Evolutionary conservation across 2,329 filamentous ascomycete species (phyloP).

Genomic region (Fusarium aywerte): DNA sequence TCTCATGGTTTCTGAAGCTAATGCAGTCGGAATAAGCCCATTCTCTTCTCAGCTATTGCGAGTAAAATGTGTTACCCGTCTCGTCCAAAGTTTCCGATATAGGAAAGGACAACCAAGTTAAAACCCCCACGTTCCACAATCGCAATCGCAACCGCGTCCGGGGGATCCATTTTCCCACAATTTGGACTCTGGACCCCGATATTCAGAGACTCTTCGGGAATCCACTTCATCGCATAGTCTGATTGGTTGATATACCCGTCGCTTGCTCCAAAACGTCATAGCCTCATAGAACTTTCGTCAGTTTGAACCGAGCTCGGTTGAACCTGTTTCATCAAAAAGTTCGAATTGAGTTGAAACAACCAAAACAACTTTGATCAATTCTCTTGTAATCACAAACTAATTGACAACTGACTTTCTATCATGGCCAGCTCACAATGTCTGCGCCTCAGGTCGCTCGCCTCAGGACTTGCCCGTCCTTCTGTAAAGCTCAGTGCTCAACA

Average conservation of each 20-base stretch:
- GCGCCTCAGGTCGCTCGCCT: slow-evolving; percentile 37
- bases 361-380: slow-evolving; percentile 3
- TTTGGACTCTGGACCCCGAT: slow-evolving; percentile 16
- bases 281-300: slow-evolving; percentile 33
- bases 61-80: slow-evolving; percentile 20
- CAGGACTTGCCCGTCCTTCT: slow-evolving; percentile 38
- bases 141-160: not conserved
- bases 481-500: slow-evolving; percentile 28
- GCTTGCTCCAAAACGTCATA: slow-evolving; percentile 32
- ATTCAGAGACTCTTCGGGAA: not conserved
- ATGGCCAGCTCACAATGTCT: slow-evolving; percentile 45
- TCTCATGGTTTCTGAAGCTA: not conserved
- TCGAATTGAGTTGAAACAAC: not conserved
- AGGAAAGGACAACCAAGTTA: slow-evolving; percentile 2
- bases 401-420: not conserved
- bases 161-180: slow-evolving; percentile 31
- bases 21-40: not conserved
- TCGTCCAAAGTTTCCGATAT: slow-evolving; percentile 28
- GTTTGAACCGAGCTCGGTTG: slow-evolving; percentile 22
- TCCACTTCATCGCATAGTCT: slow-evolving; percentile 29
- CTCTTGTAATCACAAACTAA: not conserved
- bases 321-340: slow-evolving; percentile 19
- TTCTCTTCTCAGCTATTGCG: slow-evolving; percentile 2
- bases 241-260: slow-evolving; percentile 15
- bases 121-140: slow-evolving; percentile 31